Evolutionary conservation across 257 asterid species (phyloP), one percentile per base, ranked within the genome.

Genomic region (Rubia yunnanensis): DNA sequence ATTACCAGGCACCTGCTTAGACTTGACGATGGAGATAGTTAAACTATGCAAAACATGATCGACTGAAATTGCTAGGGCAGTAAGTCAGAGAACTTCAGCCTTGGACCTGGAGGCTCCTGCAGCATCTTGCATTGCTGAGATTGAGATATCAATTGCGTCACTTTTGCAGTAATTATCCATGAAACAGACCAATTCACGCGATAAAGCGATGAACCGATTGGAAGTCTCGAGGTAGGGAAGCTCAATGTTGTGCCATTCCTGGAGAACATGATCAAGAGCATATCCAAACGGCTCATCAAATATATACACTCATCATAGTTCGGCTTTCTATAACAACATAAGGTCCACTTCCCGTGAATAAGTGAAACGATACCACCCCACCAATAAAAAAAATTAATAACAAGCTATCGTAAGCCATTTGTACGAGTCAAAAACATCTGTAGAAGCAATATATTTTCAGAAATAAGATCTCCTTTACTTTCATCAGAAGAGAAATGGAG

Each of bases 151-250:
- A 1, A 44, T 44, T 0, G 52, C 39, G 75, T 84, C 79, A 28
- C 88, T 86, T 70, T 87, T 69, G 73, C 88, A 88, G 24, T 86
- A 95, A 15, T 85, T 88, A 73, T 94, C 94, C 99, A 94, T 88
- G 71, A 88, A 82, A 74, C 95, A 88, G 60, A 90, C 95, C 46
- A 94, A 76, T 17, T 96, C 98, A 60, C 78, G 69, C 1, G 98
- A 91, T 5, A 96, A 85, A 54, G 99, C 89, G 20, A 82, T 70
- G 76, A 82, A 79, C 92, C 95, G 90, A 72, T 80, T 79, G 36
- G 96, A 81, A 14, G 87, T 80, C 85, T 78, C 77, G 13, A 88
- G 84, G 72, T 84, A 76, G 1, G 99, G 99, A 77, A 94, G 95
- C 44, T 86, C 96, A 49, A 88, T 72, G 71, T 80, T 73, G 13